Conservation (phyloP, 1,284 basidiomycete genomes). For the Earliella scabrosa region DNA sequence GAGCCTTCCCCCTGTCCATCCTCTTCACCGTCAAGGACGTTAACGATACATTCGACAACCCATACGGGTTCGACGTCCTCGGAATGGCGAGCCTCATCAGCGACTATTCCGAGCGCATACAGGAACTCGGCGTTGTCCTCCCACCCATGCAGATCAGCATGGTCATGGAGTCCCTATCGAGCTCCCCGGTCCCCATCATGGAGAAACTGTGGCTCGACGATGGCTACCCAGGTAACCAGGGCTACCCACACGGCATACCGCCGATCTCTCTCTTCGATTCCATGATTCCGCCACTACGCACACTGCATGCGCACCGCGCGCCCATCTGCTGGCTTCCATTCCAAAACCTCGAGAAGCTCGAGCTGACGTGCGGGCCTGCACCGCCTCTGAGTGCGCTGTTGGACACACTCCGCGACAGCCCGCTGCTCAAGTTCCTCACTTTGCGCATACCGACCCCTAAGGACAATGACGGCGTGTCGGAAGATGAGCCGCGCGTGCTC, state of each 20-base stretch:
- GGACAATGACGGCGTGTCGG: background rate
- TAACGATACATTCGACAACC: too few relatives aligned
- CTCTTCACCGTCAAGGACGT: conserved; percentile 4
- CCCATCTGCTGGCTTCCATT: conserved; percentile 11
- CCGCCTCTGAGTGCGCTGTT: conserved; percentile 10
- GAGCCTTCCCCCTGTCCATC: conserved; percentile 9
- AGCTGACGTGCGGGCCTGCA: conserved; percentile 3
- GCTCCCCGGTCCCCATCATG: background rate
- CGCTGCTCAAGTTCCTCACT: conserved; percentile 2
- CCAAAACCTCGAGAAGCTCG: conserved; percentile 10
- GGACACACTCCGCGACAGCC: conserved; percentile 9
- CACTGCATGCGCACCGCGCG: conserved; percentile 2
- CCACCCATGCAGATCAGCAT: background rate
- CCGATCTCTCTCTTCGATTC: conserved; percentile 2
- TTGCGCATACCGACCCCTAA: background rate
- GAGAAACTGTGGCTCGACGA: conserved; percentile 15
- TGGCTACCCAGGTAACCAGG: background rate
- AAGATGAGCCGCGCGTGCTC: background rate
- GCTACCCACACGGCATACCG: background rate
- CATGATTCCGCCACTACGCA: conserved; percentile 8
- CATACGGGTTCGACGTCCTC: conserved; percentile 4
- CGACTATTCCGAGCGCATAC: conserved; percentile 8
- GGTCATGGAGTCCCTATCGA: conserved; percentile 3
- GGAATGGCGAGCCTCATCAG: conserved; percentile 7
- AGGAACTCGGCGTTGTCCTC: conserved; percentile 14